Evolutionary conservation across 345 rosid species (phyloP), one percentile per base, ranked within the genome.

Genomic region (Trapa bicornis): DNA sequence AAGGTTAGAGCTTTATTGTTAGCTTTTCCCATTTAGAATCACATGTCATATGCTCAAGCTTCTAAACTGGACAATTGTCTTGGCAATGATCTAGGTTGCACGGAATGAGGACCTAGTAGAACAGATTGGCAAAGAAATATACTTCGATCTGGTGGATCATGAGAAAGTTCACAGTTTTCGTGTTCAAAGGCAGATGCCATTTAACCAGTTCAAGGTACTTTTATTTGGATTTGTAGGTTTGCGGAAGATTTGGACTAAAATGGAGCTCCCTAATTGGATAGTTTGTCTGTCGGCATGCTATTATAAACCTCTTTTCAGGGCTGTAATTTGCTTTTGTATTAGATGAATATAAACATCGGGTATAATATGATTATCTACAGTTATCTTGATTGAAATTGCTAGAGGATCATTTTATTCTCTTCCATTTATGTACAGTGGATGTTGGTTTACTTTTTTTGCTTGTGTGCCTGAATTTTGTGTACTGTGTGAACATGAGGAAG

Each of bases 101-200:
- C 80, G 88, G 1, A 76, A 74, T 70, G 83, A 75, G 71, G 83
- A 84, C 42, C 76, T 84, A 42, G 75, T 64, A 13, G 80, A 77
- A 60, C 88, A 84, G 72, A 82, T 84, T 77, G 88, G 88, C 36
- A 84, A 70, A 77, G 84, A 80, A 73, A 82, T 80, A 67, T 84
- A 75, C 64, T 84, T 84, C 78, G 88, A 84, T 67, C 83, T 84
- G 65, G 88, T 84, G 67, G 88, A 84, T 77, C 88, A 84, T 74
- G 88, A 84, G 60, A 84, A 82, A 79, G 88, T 82, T 39, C 78
- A 72, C 15, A 82, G 75, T 70, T 82, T 84, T 70, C 88, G 88
- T 0, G 75, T 84, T 72, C 86, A 80, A 74, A 84, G 82, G 71
- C 88, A 84, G 73, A 80, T 62, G 39, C 73, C 72, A 0, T 84